phyloP scores from a whole-genome alignment of 768 basidiomycete species.

The Suillus alpinus region DNA sequence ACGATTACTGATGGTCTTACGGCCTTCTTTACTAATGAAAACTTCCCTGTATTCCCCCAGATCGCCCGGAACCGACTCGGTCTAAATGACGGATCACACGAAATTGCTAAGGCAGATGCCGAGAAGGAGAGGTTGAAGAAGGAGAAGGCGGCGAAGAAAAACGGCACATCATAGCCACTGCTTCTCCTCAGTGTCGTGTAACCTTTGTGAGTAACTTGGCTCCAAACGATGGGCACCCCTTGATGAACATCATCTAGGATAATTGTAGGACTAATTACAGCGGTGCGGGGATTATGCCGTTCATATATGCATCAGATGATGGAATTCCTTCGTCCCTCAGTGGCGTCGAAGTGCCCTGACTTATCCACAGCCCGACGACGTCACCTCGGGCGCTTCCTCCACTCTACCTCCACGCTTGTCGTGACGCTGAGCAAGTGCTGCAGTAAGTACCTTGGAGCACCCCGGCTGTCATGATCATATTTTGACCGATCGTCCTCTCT shows the following conservation, averaged over 20 bases:
- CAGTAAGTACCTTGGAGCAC: background rate
- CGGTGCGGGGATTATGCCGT: background rate
- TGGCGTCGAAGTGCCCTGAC: background rate
- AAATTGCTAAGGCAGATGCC: constrained; percentile 70
- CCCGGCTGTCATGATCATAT: background rate
- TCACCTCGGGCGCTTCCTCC: background rate
- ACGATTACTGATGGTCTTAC: constrained; percentile 4
- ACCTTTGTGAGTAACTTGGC: constrained; percentile 1
- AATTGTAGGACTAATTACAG: background rate
- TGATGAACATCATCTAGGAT: background rate
- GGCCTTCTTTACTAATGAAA: constrained; percentile 1
- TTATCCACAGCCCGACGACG: background rate
- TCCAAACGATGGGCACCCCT: background rate
- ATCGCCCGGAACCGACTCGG: constrained; percentile 90
- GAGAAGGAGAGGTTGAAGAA: constrained; percentile 55
- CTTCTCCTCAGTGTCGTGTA: background rate
- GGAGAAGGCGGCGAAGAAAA: constrained; percentile 41
- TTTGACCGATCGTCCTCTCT: background rate
- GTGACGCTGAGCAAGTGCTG: background rate
- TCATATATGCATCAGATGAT: background rate
- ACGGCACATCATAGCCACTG: constrained; percentile 22
- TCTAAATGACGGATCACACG: constrained; percentile 84
- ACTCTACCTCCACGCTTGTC: background rate
- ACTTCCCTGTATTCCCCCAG: constrained; percentile 35
- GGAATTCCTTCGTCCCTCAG: background rate